A percentile compares a stretch with the other conserved stretches of the same genome.
These are phyloP conservation scores for Claviceps sp. DNA, from an alignment of 2,329 filamentous ascomycete genomes.

Conservation along the genomic window DNA sequence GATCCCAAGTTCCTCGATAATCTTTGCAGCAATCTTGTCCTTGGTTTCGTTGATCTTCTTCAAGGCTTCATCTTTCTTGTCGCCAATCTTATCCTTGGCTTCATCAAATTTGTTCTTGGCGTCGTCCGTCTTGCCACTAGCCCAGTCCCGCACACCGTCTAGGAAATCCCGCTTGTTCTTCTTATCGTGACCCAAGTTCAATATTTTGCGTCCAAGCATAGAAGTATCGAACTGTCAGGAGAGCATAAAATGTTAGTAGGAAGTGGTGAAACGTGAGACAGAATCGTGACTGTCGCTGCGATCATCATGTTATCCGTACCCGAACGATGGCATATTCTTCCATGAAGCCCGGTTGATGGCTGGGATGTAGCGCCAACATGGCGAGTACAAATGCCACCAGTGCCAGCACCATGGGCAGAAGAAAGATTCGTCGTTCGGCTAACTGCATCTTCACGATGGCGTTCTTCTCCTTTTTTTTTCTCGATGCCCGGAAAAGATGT, in stretches of 20 bases:
- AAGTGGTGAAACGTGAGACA: neutral
- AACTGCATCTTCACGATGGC: constrained; percentile 2
- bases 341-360: constrained; percentile 27
- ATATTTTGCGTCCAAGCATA: constrained; percentile 22
- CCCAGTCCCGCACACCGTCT: constrained; percentile 17
- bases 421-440: constrained; percentile 13
- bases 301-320: constrained; percentile 13
- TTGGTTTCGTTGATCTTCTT: constrained; percentile 26
- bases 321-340: constrained; percentile 28
- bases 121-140: constrained; percentile 19
- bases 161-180: constrained; percentile 15
- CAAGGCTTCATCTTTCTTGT: constrained; percentile 24
- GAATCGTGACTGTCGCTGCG: neutral
- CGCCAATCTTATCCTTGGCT: constrained; percentile 25
- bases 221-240: constrained; percentile 23
- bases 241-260: neutral
- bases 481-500: neutral
- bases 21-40: constrained; percentile 25
- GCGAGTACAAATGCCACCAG: constrained; percentile 26
- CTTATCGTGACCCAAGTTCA: constrained; percentile 13
- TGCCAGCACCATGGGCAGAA: constrained; percentile 24
- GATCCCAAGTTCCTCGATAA: constrained; percentile 31
- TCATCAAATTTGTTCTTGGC: constrained; percentile 26
- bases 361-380: constrained; percentile 26
- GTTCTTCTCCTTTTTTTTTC: neutral